A percentile compares a stretch with the other conserved stretches of the same genome.
Conservation (phyloP, 306 rosid species). For the barrel medic (Medicago truncatula) region DNA sequence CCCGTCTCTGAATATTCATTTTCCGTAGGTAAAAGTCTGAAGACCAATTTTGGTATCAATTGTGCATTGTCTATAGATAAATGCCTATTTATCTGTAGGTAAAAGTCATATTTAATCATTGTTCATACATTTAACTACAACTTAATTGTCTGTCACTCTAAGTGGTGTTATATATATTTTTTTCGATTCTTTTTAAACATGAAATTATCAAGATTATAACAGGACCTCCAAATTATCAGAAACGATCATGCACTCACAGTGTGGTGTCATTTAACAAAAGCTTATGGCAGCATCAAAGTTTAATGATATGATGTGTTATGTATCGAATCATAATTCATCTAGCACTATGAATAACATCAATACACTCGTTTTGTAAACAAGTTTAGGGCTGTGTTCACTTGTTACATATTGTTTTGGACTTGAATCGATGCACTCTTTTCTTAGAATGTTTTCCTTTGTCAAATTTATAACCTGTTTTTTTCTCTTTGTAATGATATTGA, state of each 20-base stretch:
- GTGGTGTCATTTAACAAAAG: conserved; percentile 22
- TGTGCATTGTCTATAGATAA: too few relatives aligned
- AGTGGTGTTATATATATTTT: too few relatives aligned
- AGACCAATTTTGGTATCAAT: too few relatives aligned
- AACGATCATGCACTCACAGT: not conserved
- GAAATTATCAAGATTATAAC: too few relatives aligned
- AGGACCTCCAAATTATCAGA: too few relatives aligned
- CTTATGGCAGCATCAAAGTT: conserved; percentile 30
- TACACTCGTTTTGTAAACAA: not conserved
- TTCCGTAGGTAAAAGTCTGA: too few relatives aligned
- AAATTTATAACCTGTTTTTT: not conserved
- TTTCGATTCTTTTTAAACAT: too few relatives aligned
- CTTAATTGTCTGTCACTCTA: too few relatives aligned
- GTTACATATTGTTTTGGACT: not conserved
- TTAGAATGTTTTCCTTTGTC: not conserved
- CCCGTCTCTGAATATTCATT: too few relatives aligned
- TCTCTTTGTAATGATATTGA: not conserved
- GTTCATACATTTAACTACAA: too few relatives aligned
- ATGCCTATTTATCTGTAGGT: too few relatives aligned
- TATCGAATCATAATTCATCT: not conserved
- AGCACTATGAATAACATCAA: not conserved
- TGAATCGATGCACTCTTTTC: not conserved
- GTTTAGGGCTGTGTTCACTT: not conserved
- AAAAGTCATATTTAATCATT: too few relatives aligned
- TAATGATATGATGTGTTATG: conserved; percentile 14